A percentile compares a stretch with the other conserved stretches of the same genome.
Conservation (phyloP, 2,329 filamentous ascomycete genomes). For the Microdochium bolleyi region DNA sequence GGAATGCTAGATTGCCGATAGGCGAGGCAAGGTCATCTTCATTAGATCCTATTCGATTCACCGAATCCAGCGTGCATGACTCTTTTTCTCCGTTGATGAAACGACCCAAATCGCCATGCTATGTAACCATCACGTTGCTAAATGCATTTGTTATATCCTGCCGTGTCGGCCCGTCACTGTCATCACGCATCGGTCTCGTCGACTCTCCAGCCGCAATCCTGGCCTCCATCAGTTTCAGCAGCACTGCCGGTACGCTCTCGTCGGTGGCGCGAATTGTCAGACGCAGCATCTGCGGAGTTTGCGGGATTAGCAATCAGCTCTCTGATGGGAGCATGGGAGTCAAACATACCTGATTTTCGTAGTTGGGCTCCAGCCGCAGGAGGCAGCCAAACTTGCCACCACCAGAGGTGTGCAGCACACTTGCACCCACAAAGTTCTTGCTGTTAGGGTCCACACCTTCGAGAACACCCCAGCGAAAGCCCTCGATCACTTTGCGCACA, state of each 20-base stretch:
- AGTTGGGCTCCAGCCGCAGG: slow-evolving; percentile 90
- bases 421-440: slow-evolving; percentile 90
- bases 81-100: too few species aligned
- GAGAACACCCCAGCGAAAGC: slow-evolving; percentile 84
- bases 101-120: slow-evolving; percentile 1
- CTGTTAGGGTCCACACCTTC: slow-evolving; percentile 82
- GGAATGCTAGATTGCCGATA: too few species aligned
- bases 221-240: slow-evolving; percentile 84
- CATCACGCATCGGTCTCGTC: slow-evolving; percentile 27
- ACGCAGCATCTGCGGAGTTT: slow-evolving; percentile 73
- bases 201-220: slow-evolving; percentile 53
- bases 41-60: neutral
- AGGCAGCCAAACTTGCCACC: slow-evolving; percentile 92
- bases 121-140: slow-evolving; percentile 45
- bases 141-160: slow-evolving; percentile 48
- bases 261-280: slow-evolving; percentile 92
- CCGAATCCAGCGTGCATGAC: too few species aligned
- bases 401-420: slow-evolving; percentile 73
- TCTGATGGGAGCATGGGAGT: neutral
- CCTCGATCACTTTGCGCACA: slow-evolving; percentile 65
- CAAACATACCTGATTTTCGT: slow-evolving; percentile 70
- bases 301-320: slow-evolving; percentile 10
- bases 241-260: slow-evolving; percentile 70
- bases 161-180: slow-evolving; percentile 31
- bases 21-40: too few species aligned